Percentiles rank a stretch among this genome's conserved stretches.
These are phyloP conservation scores for Dittrichia graveolens DNA, from an alignment of 129 eudicot genomes.

Conservation along the genomic window DNA sequence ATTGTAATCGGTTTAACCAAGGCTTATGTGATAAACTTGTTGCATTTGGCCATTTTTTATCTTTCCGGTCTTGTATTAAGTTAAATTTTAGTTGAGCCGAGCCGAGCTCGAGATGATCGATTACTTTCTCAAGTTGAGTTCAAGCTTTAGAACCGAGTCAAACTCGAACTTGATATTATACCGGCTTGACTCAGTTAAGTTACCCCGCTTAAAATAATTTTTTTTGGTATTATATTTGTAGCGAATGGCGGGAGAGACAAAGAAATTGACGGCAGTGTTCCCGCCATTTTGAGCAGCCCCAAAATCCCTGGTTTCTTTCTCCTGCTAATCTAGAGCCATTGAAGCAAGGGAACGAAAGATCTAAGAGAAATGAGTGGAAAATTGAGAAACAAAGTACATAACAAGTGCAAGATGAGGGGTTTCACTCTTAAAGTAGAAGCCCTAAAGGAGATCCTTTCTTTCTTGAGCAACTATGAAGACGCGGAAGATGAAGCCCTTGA, in stretches of 20 bases:
- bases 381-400: conserved; percentile 60
- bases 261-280: conserved; percentile 16
- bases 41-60: too few species aligned
- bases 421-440: conserved; percentile 79
- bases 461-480: conserved; percentile 46
- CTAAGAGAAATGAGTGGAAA: conserved; percentile 43
- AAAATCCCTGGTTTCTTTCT: background rate
- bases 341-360: conserved; percentile 14
- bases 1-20: too few species aligned
- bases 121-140: too few species aligned
- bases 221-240: background rate
- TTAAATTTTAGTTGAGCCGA: too few species aligned
- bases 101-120: too few species aligned
- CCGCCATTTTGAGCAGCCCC: conserved; percentile 30
- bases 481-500: conserved; percentile 71
- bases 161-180: too few species aligned
- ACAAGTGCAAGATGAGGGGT: conserved; percentile 74
- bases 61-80: too few species aligned
- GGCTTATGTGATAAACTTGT: too few species aligned
- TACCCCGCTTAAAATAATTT: too few species aligned
- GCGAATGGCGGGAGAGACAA: background rate
- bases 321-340: background rate
- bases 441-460: conserved; percentile 58
- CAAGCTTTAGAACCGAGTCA: too few species aligned
- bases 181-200: too few species aligned